A percentile compares a stretch with the other conserved stretches of the same genome.
Conservation (phyloP, 192 early-diverging fungal genomes). For the Coemansia brasiliensis region DNA sequence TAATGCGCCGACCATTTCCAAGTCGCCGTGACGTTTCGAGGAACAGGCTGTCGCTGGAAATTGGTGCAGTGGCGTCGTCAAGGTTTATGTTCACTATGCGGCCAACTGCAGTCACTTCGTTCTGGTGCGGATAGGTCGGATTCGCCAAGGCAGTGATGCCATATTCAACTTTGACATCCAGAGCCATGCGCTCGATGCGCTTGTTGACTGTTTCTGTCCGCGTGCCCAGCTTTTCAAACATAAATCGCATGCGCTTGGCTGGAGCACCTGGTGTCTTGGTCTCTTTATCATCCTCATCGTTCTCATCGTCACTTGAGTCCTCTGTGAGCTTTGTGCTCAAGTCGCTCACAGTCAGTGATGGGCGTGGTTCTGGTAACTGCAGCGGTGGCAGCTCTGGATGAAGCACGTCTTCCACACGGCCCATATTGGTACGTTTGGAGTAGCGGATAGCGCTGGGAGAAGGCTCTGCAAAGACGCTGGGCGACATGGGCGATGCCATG, state of each 20-base stretch:
- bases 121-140: slow-evolving; percentile 58
- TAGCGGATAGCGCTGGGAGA: slow-evolving; percentile 49
- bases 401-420: slow-evolving; percentile 36
- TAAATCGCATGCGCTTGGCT: slow-evolving; percentile 47
- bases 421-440: slow-evolving; percentile 36
- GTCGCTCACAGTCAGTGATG: slow-evolving; percentile 11
- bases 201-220: slow-evolving; percentile 42
- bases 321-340: slow-evolving; percentile 8
- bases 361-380: slow-evolving; percentile 11
- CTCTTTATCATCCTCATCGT: slow-evolving; percentile 3
- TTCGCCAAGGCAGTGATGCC: slow-evolving; percentile 53
- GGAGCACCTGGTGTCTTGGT: neutral
- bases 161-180: slow-evolving; percentile 43
- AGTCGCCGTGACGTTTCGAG: slow-evolving; percentile 80
- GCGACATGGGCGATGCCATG: slow-evolving; percentile 38
- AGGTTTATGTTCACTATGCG: slow-evolving; percentile 73
- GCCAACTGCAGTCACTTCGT: slow-evolving; percentile 68
- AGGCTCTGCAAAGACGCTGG: slow-evolving; percentile 50
- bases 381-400: slow-evolving; percentile 29
- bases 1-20: slow-evolving; percentile 69
- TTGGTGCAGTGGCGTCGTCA: slow-evolving; percentile 53
- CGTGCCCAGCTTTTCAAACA: slow-evolving; percentile 48
- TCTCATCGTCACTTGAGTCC: slow-evolving; percentile 22
- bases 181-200: slow-evolving; percentile 52
- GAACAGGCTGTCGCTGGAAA: slow-evolving; percentile 57